Evolutionary conservation across 352 stramenopile genomes (phyloP), one percentile per base, ranked within the genome.

Genomic region (Globisporangium megalacanthum): DNA sequence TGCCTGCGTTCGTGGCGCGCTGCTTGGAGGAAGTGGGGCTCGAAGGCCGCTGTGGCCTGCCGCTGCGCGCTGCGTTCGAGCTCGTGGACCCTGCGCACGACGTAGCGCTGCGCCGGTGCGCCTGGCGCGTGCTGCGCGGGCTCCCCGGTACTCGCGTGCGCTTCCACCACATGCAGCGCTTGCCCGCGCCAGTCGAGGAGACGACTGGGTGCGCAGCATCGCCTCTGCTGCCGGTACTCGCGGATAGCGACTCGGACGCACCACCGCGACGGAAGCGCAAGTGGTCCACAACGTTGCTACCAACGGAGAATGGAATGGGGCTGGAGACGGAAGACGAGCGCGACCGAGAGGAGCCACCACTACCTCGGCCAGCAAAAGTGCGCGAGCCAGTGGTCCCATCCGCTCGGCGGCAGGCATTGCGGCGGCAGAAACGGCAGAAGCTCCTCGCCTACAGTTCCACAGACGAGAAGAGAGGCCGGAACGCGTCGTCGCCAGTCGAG

Each of bases 21-120:
- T 93, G 80, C 54, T 66, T 93, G 47, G 84, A 94, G 61, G 83
- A 90, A 49, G 86, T 91, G 49, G 80, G 77, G 1, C 77, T 94
- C 37, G 80, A 91, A 54, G 84, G 84, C 11, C 78, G 82, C 42
- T 90, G 78, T 29, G 84, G 84, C 0, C 61, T 94, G 51, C 69
- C 76, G 8, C 49, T 94, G 29, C 62, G 71, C 36, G 73, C 77
- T 31, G 62, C 92, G 48, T 90, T 92, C 46, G 74, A 70, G 35
- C 54, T 77, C 0, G 67, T 82, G 46, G 82, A 94, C 55, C 65
- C 74, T 22, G 56, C 72, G n/a, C 51, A 70, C 25, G 84, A 92
- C 48, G 47, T 71, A 14, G 60, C 66, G 39, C 89, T 77, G 57
- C 73, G 83, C 25, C 67, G 69, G 35, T 83, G 79, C 49, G 75